Percentiles rank a stretch among this genome's conserved stretches.
Evolutionary conservation across 2,329 filamentous ascomycete genomes (phyloP).

Genomic region (Dactylellina leptospora): DNA sequence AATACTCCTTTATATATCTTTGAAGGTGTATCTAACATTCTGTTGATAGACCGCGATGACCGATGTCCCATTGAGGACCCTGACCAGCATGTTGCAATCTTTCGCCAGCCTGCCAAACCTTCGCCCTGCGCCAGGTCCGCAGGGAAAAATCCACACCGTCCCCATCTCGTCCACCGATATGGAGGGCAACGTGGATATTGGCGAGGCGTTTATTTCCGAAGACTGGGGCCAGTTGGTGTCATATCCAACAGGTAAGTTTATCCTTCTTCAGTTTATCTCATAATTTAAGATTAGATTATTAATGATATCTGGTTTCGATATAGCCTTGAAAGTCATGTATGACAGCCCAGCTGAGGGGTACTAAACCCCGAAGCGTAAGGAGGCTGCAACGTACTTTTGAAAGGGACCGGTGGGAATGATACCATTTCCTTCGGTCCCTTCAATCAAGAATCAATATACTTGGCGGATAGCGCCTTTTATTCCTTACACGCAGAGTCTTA

Average conservation of each 20-base stretch:
- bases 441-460: no score
- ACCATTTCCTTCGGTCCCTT: no score
- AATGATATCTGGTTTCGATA: conserved; percentile 7
- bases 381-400: background rate
- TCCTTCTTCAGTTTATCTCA: background rate
- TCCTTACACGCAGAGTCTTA: no score
- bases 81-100: conserved; percentile 74
- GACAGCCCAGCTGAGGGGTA: conserved; percentile 5
- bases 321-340: conserved; percentile 50
- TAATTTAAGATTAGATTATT: background rate
- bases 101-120: conserved; percentile 71
- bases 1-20: background rate
- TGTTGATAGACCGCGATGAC: conserved; percentile 26
- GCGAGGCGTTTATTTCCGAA: conserved; percentile 44
- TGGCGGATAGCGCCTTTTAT: no score
- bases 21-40: background rate
- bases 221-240: conserved; percentile 50
- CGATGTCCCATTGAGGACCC: conserved; percentile 51
- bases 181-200: conserved; percentile 28
- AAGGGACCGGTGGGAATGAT: no score
- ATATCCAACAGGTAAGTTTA: conserved; percentile 41
- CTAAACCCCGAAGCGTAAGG: background rate
- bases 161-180: conserved; percentile 12
- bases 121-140: conserved; percentile 70
- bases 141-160: conserved; percentile 75